Percentiles rank a stretch among this genome's conserved stretches.
Evolutionary conservation across 352 stramenopile genomes (phyloP).

Genomic region (Pythium folliculosum): DNA sequence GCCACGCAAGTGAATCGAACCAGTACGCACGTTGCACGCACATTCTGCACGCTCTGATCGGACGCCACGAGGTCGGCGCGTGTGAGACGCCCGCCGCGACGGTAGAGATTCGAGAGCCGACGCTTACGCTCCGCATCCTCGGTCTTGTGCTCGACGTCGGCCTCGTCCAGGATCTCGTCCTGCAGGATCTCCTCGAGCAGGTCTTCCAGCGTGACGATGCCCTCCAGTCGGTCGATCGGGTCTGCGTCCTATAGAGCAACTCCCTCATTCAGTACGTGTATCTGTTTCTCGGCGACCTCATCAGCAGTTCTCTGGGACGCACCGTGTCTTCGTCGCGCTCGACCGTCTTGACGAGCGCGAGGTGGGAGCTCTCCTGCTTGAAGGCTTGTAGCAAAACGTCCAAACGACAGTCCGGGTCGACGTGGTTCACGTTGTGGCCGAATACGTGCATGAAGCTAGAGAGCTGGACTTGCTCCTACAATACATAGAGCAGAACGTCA

Average conservation of each 20-base stretch:
- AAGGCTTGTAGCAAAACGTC: constrained; percentile 94
- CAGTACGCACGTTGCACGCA: no score
- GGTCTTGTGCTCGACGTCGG: constrained; percentile 62
- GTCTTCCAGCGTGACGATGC: constrained; percentile 98
- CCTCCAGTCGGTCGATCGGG: constrained; percentile 92
- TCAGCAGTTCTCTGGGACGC: not conserved
- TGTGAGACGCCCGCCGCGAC: constrained; percentile 44
- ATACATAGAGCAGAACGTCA: no score
- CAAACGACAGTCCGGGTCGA: constrained; percentile 92
- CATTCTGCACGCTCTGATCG: constrained; percentile 42
- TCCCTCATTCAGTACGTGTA: no score
- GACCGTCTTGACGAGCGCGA: constrained; percentile 95
- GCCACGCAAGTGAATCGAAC: no score
- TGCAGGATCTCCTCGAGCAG: constrained; percentile 98
- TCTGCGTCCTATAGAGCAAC: constrained; percentile 51
- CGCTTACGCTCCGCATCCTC: constrained; percentile 51
- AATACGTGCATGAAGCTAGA: constrained; percentile 76
- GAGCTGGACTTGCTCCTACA: constrained; percentile 60
- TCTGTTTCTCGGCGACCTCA: no score
- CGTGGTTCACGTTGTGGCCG: constrained; percentile 56
- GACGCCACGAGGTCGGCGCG: constrained; percentile 45
- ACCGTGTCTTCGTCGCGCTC: constrained; percentile 52
- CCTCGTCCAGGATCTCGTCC: constrained; percentile 97
- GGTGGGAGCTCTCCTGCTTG: constrained; percentile 91
- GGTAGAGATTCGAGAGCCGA: constrained; percentile 50